A percentile compares a stretch with the other conserved stretches of the same genome.
phyloP scores from a whole-genome alignment of 805 yeast genomes.

The Wickerhamiella qilinensis region DNA sequence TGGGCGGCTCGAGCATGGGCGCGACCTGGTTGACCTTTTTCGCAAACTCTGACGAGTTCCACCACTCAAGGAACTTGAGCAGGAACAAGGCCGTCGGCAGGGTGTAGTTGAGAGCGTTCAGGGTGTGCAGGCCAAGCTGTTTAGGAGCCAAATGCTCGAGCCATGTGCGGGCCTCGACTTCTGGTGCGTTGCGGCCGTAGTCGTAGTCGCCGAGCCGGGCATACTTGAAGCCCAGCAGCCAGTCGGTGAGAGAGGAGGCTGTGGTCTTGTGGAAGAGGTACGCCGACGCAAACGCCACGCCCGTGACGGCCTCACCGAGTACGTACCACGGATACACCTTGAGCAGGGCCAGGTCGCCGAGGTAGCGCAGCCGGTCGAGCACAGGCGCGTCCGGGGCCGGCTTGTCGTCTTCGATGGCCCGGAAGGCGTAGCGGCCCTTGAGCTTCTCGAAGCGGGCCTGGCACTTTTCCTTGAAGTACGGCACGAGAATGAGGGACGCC shows the following conservation, averaged over 20 bases:
- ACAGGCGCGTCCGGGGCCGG: slow-evolving; percentile 12
- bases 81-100: slow-evolving; percentile 73
- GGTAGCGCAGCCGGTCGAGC: slow-evolving; percentile 16
- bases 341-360: slow-evolving; percentile 27
- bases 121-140: neutral
- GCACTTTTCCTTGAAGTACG: slow-evolving; percentile 55
- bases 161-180: slow-evolving; percentile 2
- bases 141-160: slow-evolving; percentile 1
- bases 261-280: slow-evolving; percentile 53
- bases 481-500: slow-evolving; percentile 37
- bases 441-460: slow-evolving; percentile 47
- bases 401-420: slow-evolving; percentile 25
- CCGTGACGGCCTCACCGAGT: slow-evolving; percentile 29
- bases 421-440: slow-evolving; percentile 39
- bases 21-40: slow-evolving; percentile 10
- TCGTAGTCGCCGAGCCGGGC: slow-evolving; percentile 35
- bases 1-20: slow-evolving; percentile 10
- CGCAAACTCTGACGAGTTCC: slow-evolving; percentile 66
- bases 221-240: slow-evolving; percentile 44
- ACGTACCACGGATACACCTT: slow-evolving; percentile 46
- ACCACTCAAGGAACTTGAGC: slow-evolving; percentile 83
- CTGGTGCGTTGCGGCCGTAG: slow-evolving; percentile 4
- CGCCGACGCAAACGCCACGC: slow-evolving; percentile 41
- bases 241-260: slow-evolving; percentile 47
- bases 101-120: slow-evolving; percentile 22